These are phyloP conservation scores for Aspergillus glaucus DNA, from an alignment of 2,329 filamentous ascomycete species.

Conservation along the genomic window DNA sequence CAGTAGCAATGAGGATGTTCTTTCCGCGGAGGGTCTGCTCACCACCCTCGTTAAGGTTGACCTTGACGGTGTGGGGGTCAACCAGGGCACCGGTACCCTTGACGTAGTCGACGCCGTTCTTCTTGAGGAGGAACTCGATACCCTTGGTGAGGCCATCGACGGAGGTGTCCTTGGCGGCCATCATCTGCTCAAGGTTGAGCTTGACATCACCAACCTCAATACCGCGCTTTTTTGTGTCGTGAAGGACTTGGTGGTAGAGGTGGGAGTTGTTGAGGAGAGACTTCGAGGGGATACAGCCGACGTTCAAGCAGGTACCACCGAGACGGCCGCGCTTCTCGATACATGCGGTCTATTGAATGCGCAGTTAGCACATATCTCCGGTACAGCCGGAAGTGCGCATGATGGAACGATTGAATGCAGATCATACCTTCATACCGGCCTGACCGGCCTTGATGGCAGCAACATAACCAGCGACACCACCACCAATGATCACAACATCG, in stretches of 20 bases:
- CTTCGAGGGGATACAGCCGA: slow-evolving; percentile 98
- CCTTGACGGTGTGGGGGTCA: slow-evolving; percentile 85
- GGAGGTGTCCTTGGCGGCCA: slow-evolving; percentile 96
- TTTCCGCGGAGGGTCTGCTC: slow-evolving; percentile 82
- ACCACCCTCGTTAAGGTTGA: slow-evolving; percentile 83
- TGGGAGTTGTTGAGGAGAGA: slow-evolving; percentile 99
- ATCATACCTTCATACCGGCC: slow-evolving; percentile 81
- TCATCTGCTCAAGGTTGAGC: slow-evolving; percentile 89
- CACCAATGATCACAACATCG: slow-evolving; percentile 95
- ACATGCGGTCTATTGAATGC: slow-evolving; percentile 66
- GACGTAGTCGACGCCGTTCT: slow-evolving; percentile 97
- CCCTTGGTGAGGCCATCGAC: slow-evolving; percentile 88
- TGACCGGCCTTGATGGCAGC: slow-evolving; percentile 98
- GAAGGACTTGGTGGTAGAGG: slow-evolving; percentile 91
- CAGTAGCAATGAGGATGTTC: slow-evolving; percentile 97
- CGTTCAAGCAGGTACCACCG: slow-evolving; percentile 96
- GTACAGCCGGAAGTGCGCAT: slow-evolving; percentile 8
- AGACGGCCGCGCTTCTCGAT: slow-evolving; percentile 96
- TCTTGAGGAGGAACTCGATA: slow-evolving; percentile 97
- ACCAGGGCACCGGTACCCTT: slow-evolving; percentile 86
- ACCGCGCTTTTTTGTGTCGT: slow-evolving; percentile 94
- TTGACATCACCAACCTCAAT: slow-evolving; percentile 97
- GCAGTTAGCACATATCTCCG: neutral
- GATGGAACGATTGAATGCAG: no score
- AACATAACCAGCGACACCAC: slow-evolving; percentile 96